Evolutionary conservation across 2,329 filamentous ascomycete genomes (phyloP), one percentile per base, ranked within the genome.

Genomic region (Verticillium nonalfalfae): DNA sequence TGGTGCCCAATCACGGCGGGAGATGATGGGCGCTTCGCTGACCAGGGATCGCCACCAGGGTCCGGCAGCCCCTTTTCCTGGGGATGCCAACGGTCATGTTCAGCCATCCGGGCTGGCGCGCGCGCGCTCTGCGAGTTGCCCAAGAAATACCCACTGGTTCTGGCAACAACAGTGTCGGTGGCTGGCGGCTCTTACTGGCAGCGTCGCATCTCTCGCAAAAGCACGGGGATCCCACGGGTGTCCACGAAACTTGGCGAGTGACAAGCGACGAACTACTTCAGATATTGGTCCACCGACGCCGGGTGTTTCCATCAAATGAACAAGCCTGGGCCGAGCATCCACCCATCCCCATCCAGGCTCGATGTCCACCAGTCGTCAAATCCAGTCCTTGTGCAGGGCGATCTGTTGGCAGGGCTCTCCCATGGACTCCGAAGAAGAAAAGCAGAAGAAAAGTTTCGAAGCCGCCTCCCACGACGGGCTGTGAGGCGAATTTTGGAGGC

Each of bases 41-140:
- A 50, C 34, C 59, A 56, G 57, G 63, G 59, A 64, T 64, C 63
- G 61, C 33, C 63, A 55, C 61, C 45, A 59, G 63, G 63, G 59
- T 61, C 57, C 63, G 63, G 63, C 61, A 64, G 59, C 38, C 33
- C 59, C 13, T 39, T 59, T 52, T 61, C 55, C 18, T 5, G 45
- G 45, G 45, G 18, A 21, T 21, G n/a, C n/a, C 7, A 50, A 50
- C 21, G 45, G n/a, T 50, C 11, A 18, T 50, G 45, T 50, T 50
- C n/a, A 21, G 18, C 45, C 7, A 21, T 7, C 4, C 13, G 45
- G 21, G n/a, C 45, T 50, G 45, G 18, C 18, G 45, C 45, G 18
- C 45, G 7, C n/a, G n/a, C n/a, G n/a, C n/a, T n/a, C 45, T 50
- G 45, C 45, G n/a, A 50, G 45, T 18, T 50, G 45, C 18, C 45